Conservation (phyloP, 495 filamentous ascomycete genomes). For the Neurospora sp. region DNA sequence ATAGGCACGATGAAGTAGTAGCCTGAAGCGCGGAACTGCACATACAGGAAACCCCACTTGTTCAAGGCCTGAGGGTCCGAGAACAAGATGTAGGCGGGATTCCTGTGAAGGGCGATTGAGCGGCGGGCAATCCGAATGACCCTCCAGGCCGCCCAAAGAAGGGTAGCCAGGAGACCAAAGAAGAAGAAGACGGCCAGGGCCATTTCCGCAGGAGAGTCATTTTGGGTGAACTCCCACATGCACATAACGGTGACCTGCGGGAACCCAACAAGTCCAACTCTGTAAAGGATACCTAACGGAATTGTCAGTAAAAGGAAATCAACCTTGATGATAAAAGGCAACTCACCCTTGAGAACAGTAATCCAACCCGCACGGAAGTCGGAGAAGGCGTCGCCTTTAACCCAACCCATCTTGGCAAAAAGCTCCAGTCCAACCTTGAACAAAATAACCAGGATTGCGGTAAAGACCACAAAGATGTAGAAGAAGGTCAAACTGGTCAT, state of each 20-base stretch:
- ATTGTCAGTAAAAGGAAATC: conserved; percentile 7
- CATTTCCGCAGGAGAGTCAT: conserved; percentile 80
- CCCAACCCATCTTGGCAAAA: conserved; percentile 57
- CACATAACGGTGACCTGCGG: conserved; percentile 87
- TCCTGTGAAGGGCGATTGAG: conserved; percentile 85
- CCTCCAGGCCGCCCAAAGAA: conserved; percentile 84
- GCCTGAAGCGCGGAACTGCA: conserved; percentile 90
- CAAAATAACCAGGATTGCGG: conserved; percentile 58
- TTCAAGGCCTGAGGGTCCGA: conserved; percentile 87
- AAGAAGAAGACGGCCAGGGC: conserved; percentile 86
- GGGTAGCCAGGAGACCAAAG: conserved; percentile 64
- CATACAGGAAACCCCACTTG: conserved; percentile 98
- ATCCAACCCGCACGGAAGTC: conserved; percentile 89
- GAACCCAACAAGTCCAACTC: conserved; percentile 83
- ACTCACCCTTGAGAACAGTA: conserved; percentile 23
- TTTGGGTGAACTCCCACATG: conserved; percentile 84
- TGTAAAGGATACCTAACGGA: conserved; percentile 81
- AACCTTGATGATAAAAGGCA: not conserved
- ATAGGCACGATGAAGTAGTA: conserved; percentile 94
- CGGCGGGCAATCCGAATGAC: conserved; percentile 82
- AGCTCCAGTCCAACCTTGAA: conserved; percentile 78
- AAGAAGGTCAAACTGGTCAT: conserved; percentile 88
- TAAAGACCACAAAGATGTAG: conserved; percentile 63
- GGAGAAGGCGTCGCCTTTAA: conserved; percentile 79
- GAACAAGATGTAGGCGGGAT: conserved; percentile 94